A percentile compares a stretch with the other conserved stretches of the same genome.
phyloP scores from a whole-genome alignment of 305 asterid species.

The Euphrasia arctica region DNA sequence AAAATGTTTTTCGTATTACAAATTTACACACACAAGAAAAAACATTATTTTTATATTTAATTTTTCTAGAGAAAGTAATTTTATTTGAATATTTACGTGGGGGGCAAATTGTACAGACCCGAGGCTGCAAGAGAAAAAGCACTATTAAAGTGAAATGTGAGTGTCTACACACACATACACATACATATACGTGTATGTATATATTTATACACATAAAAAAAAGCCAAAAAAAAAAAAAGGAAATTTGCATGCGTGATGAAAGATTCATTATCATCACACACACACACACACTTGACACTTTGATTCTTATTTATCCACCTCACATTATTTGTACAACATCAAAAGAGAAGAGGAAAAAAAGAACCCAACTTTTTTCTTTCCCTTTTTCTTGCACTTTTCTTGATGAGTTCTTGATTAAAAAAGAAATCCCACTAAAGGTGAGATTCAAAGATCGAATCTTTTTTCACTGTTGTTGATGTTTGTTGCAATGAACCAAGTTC shows the following conservation, averaged over 20 bases:
- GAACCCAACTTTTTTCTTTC: constrained; percentile 37
- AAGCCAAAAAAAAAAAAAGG: constrained; percentile 42
- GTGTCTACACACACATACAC: neutral
- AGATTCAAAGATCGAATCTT: constrained; percentile 2
- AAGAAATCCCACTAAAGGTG: neutral
- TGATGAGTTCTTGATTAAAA: neutral
- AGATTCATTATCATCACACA: constrained; percentile 54
- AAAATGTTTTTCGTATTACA: too few relatives aligned
- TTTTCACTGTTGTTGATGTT: constrained; percentile 16
- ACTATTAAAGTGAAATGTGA: constrained; percentile 14
- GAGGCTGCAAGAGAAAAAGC: constrained; percentile 36
- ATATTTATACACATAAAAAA: neutral
- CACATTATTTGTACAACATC: constrained; percentile 4
- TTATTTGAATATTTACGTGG: constrained; percentile 23
- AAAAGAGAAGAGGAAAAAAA: constrained; percentile 21
- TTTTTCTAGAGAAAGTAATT: constrained; percentile 6
- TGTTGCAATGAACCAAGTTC: too few relatives aligned
- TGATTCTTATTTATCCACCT: neutral
- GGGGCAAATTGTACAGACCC: constrained; percentile 34
- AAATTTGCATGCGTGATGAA: constrained; percentile 92
- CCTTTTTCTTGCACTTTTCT: constrained; percentile 4
- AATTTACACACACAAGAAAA: neutral
- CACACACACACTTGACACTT: neutral
- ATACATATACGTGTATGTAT: constrained; percentile 2
- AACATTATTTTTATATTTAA: neutral